Conservation (phyloP, 352 stramenopile genomes). For the Phytopythium mirpurense region DNA sequence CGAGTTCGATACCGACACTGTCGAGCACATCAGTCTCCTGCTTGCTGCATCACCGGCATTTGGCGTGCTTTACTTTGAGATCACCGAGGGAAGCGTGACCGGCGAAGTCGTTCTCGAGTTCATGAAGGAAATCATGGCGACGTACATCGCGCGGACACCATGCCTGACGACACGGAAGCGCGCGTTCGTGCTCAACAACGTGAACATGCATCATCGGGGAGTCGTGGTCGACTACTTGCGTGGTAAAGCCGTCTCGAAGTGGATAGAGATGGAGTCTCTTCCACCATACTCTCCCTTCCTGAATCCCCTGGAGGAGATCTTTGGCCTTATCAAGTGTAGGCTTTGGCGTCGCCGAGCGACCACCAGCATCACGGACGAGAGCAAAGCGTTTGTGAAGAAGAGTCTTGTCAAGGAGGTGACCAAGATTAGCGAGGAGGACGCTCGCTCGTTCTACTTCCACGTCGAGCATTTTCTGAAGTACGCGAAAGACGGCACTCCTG, state of each 20-base stretch:
- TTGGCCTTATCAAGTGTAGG: not conserved
- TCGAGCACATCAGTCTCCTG: not conserved
- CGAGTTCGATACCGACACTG: not conserved
- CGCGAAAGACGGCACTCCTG: not conserved
- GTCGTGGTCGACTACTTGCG: constrained; percentile 1
- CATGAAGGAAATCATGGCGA: constrained; percentile 3
- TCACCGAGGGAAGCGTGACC: not conserved
- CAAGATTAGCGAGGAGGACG: not conserved
- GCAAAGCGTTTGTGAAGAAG: not conserved
- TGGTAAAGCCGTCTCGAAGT: not conserved
- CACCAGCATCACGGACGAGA: not conserved
- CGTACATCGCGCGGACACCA: not conserved
- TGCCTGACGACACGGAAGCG: not conserved
- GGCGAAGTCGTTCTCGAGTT: not conserved
- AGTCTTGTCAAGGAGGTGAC: not conserved
- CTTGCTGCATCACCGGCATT: not conserved
- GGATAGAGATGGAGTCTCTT: not conserved
- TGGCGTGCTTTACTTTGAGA: not conserved
- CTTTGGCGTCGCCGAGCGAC: not conserved
- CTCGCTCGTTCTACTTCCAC: constrained; percentile 2
- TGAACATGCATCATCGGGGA: not conserved
- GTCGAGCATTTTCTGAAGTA: constrained; percentile 3
- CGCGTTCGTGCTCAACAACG: constrained; percentile 1
- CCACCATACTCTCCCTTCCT: not conserved
- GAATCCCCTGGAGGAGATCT: not conserved